These are phyloP conservation scores for Lippia alba DNA, from an alignment of 305 asterid genomes.

Conservation along the genomic window DNA sequence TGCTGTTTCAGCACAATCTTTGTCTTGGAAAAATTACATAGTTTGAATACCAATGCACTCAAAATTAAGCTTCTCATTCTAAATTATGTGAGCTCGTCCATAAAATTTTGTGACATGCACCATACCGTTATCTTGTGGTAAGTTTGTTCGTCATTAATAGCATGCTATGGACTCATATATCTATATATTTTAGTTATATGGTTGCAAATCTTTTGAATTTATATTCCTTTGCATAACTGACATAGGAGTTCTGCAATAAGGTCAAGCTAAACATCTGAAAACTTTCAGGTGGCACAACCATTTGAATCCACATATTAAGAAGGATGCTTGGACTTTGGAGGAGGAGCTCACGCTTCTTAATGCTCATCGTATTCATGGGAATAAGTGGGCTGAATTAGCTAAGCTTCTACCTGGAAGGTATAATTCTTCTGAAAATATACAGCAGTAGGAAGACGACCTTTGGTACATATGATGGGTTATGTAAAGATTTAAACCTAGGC, in stretches of 20 bases:
- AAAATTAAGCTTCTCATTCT: slow-evolving; percentile 13
- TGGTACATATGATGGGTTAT: slow-evolving; percentile 10
- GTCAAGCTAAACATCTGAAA: slow-evolving; percentile 15
- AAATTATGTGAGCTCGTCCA: neutral
- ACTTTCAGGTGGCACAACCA: slow-evolving; percentile 95
- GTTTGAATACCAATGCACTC: neutral
- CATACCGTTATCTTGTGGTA: neutral
- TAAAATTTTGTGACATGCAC: slow-evolving; percentile 18
- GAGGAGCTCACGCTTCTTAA: slow-evolving; percentile 84
- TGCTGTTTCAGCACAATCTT: slow-evolving; percentile 11
- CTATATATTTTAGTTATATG: slow-evolving; percentile 4
- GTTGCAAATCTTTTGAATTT: slow-evolving; percentile 8
- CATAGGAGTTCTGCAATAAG: slow-evolving; percentile 14
- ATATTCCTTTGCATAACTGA: slow-evolving; percentile 18
- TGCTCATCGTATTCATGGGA: slow-evolving; percentile 86
- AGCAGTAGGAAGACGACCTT: slow-evolving; percentile 16
- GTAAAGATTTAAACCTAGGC: slow-evolving; percentile 11
- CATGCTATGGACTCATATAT: slow-evolving; percentile 3
- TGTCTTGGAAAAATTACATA: slow-evolving; percentile 9
- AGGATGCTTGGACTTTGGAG: slow-evolving; percentile 93
- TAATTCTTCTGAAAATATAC: slow-evolving; percentile 29
- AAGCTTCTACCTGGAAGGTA: slow-evolving; percentile 97
- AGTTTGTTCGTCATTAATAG: neutral
- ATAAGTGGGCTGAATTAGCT: slow-evolving; percentile 98
- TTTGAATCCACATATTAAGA: slow-evolving; percentile 91